Base-by-base conservation (phyloP, 2,329 filamentous ascomycete genomes). In the Pseudogymnoascus sp. region DNA sequence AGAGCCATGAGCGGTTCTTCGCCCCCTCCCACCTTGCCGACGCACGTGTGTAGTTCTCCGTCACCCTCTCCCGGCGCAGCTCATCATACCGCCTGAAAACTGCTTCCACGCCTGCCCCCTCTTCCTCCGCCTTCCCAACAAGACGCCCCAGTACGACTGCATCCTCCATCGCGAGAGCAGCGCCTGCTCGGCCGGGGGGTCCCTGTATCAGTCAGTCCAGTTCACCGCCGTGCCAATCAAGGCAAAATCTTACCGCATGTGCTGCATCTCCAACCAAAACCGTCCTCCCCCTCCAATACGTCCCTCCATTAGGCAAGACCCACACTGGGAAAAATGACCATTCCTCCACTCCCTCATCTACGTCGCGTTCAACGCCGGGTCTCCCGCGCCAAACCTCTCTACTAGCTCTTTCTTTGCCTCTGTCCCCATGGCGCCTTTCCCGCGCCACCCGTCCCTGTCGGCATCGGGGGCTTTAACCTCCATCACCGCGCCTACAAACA, bases 91-190 rank as follows among this genome's bases (percentile, higher is more conserved):
- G 72, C 43, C 70, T 65, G 2, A 63, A 61, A 55, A 68, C 63
- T 8, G 70, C 78, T 68, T 81, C 78, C 18, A 78, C 75, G 67
- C 78, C 80, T 2, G 78, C 75, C 12, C 67, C 71, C 38, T 79
- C 76, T 62, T 81, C 80, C 43, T 78, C 72, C 7, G 71, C 70
- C 38, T 77, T 71, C 4, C 80, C 59, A 8, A 73, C 63, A 14
- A 74, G 65, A 33, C 69, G 69, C 14, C 79, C 75, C 69, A 82
- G 77, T 61, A 82, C 69, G 37, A 81, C 77, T 1, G 76, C 80
- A 67, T 82, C 80, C 69, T 82, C 80, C 65, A 82, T 81, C 8
- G 81, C 78, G 35, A 82, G 77, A 14, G 80, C 80, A 3, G 79
- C 81, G 33, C 74, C 75, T 65, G 81, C 79, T 9, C 80, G 80